phyloP scores from a whole-genome alignment of 192 early-diverging fungal species.

The Coemansia sp. region DNA sequence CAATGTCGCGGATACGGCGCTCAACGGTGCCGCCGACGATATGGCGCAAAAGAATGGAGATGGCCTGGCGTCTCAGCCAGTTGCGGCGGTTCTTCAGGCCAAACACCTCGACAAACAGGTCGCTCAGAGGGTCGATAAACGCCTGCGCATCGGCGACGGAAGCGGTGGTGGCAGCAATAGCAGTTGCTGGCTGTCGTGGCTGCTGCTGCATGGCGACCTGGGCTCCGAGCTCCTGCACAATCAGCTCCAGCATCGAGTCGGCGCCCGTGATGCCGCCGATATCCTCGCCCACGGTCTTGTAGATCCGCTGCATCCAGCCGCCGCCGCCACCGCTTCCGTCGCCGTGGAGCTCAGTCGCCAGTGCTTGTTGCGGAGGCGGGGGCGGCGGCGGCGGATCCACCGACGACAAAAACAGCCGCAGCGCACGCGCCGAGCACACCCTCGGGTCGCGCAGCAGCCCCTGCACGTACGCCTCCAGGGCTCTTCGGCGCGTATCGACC shows the following conservation, averaged over 20 bases:
- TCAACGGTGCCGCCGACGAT: conserved; percentile 89
- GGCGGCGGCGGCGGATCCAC: conserved; percentile 23
- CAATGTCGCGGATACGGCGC: conserved; percentile 55
- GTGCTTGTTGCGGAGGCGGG: too few relatives aligned
- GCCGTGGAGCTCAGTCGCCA: not conserved
- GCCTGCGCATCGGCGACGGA: conserved; percentile 27
- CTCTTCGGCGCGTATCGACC: conserved; percentile 69
- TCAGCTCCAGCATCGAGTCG: conserved; percentile 70
- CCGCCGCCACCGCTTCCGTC: not conserved
- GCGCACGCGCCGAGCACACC: conserved; percentile 63
- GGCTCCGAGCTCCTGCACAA: conserved; percentile 69
- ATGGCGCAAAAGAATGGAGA: conserved; percentile 84
- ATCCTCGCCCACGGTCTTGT: conserved; percentile 74
- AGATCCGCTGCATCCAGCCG: conserved; percentile 63
- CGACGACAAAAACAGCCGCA: conserved; percentile 74
- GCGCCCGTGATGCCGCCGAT: conserved; percentile 72
- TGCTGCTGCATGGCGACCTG: conserved; percentile 60
- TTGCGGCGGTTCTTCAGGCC: conserved; percentile 87
- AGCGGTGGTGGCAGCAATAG: too few relatives aligned
- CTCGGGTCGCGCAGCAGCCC: conserved; percentile 57
- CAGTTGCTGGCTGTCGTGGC: not conserved
- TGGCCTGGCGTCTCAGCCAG: conserved; percentile 86
- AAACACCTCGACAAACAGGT: conserved; percentile 91
- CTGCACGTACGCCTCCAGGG: conserved; percentile 76
- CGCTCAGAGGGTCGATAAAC: conserved; percentile 75